These are phyloP conservation scores for Jatropha podagrica DNA, from an alignment of 441 rosid genomes.

Conservation along the genomic window DNA sequence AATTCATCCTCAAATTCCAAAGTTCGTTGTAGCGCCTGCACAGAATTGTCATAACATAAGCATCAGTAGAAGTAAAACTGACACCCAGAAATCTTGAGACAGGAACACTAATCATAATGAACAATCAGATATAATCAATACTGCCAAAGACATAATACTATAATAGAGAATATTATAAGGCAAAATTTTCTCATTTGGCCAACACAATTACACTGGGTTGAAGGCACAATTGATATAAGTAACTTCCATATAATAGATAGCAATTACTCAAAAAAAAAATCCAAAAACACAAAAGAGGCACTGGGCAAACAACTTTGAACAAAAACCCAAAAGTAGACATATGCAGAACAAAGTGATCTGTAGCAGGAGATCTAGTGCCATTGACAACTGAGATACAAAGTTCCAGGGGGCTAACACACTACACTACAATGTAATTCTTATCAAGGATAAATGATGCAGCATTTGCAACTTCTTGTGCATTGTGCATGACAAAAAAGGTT, in stretches of 20 bases:
- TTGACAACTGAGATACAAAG: not conserved
- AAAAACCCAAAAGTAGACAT: not conserved
- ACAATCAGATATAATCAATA: not conserved
- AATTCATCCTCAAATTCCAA: slow-evolving; percentile 95
- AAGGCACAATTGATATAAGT: not conserved
- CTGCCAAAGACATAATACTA: not conserved
- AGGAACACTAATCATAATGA: not conserved
- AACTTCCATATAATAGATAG: not conserved
- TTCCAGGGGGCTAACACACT: not conserved
- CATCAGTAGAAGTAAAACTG: slow-evolving; percentile 20
- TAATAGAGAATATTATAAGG: not conserved
- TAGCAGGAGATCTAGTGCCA: not conserved
- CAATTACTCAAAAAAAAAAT: not conserved
- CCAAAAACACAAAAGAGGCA: not conserved
- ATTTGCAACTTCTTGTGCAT: not conserved
- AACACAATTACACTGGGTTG: not conserved
- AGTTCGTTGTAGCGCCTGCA: slow-evolving; percentile 92
- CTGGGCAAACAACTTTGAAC: not conserved
- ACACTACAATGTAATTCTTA: not conserved
- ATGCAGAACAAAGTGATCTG: not conserved
- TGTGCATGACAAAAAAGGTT: not conserved
- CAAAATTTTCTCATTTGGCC: not conserved
- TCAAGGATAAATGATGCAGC: not conserved
- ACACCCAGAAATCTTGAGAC: slow-evolving; percentile 10
- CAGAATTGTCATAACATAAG: slow-evolving; percentile 29